Evolutionary conservation across 78 protist species (phyloP).

Genomic region (Mantamonas sphyraenae): DNA sequence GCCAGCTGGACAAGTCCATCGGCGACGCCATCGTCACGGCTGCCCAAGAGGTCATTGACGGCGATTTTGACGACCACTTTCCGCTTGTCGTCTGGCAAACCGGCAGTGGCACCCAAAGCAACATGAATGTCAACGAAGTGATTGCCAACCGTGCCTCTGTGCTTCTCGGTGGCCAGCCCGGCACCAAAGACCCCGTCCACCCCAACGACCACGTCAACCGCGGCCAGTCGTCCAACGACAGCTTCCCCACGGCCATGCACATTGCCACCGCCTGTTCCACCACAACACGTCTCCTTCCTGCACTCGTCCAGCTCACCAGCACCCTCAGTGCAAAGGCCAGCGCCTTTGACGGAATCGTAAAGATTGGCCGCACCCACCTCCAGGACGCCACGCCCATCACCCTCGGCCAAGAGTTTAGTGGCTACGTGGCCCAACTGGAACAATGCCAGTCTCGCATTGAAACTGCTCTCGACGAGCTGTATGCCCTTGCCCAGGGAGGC

Average conservation of each 20-base stretch:
- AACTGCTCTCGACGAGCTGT: conserved; percentile 49
- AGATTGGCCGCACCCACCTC: conserved; percentile 92
- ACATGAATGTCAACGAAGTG: conserved; percentile 90
- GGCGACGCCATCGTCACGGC: conserved; percentile 64
- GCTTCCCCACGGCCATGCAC: conserved; percentile 94
- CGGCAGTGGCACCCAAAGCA: conserved; percentile 91
- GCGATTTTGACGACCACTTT: conserved; percentile 78
- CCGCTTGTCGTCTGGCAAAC: conserved; percentile 90
- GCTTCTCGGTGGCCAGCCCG: conserved; percentile 69
- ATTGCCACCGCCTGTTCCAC: conserved; percentile 71
- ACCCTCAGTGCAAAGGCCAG: conserved; percentile 53
- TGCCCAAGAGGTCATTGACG: conserved; percentile 62
- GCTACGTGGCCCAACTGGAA: conserved; percentile 69
- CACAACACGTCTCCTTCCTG: conserved; percentile 46
- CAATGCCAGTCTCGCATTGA: conserved; percentile 51
- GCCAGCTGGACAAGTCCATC: conserved; percentile 28
- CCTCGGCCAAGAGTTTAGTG: conserved; percentile 85
- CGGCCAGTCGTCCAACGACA: conserved; percentile 86
- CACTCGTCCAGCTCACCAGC: conserved; percentile 21
- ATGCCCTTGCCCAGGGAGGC: conserved; percentile 85
- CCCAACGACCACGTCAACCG: conserved; percentile 94
- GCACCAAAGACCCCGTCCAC: conserved; percentile 76
- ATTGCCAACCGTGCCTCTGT: conserved; percentile 50
- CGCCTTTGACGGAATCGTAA: conserved; percentile 58
- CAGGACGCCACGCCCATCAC: conserved; percentile 90